Evolutionary conservation across 306 rosid genomes (phyloP), one percentile per base, ranked within the genome.

Genomic region (Erythrophleum fordii): DNA sequence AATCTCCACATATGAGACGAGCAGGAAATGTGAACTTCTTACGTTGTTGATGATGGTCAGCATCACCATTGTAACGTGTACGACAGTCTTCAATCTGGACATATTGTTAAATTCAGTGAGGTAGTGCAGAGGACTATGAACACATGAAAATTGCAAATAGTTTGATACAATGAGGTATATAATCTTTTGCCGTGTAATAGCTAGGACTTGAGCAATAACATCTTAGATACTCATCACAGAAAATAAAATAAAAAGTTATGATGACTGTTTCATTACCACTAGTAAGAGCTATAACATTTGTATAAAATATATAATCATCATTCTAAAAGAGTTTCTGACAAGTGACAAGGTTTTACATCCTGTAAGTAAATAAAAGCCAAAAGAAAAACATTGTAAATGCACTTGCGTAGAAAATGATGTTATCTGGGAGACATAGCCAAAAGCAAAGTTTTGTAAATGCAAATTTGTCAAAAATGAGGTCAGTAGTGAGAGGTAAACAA

Each of bases 21-120:
- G 99, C 99, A 56, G 99, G 99, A 85, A 95, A 95, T 14, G 93
- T 73, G 61, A 93, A 93, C 88, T 93, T 95, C 60, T 93, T 95
- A 46, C 97, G 97, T 51, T 92, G 94, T 76, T 89, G 97, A 85
- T 95, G 99, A 82, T 92, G 97, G 49, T 92, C 98, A 8, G 99
- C 97, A 80, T 95, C 99, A 23, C 99, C 97, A 74, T 95, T 95
- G 80, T 95, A 95, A 45, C 98, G 97, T 35, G 98, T 95, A 34
- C 97, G 97, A 14, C 98, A 95, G 77, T 95, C 99, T 88, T 93
- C 97, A 77, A 95, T 92, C 99, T 93, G 93, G 51, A 88, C 4
- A 77, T 14, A 82, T 69, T 56, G 76, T 78, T 58, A 45, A 80
- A 74, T 46, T 69, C 55, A 31, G 72, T 83, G 34, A 77, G 79